Percentiles rank a stretch among this genome's conserved stretches.
phyloP scores from a whole-genome alignment of 2,329 filamentous ascomycete genomes.

The Talaromyces sp. region DNA sequence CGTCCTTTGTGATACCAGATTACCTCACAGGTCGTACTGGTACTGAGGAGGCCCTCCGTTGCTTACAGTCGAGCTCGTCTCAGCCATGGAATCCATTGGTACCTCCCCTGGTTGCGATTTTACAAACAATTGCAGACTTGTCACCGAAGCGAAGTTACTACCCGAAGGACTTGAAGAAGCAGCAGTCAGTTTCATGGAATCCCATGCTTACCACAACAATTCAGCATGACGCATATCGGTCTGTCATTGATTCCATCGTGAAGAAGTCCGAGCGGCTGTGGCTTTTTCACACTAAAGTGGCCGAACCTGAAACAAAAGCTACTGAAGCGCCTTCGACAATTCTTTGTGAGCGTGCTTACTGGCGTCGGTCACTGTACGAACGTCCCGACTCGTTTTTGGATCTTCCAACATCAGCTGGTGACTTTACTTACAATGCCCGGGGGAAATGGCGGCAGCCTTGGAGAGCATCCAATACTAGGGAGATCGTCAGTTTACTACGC shows the following conservation, averaged over 20 bases:
- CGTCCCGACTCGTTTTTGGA: conserved; percentile 13
- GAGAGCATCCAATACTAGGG: neutral
- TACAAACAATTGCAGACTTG: conserved; percentile 34
- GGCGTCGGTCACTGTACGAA: conserved; percentile 45
- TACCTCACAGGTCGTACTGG: conserved; percentile 59
- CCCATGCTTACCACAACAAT: conserved; percentile 37
- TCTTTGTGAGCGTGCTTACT: conserved; percentile 21
- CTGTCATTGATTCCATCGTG: conserved; percentile 30
- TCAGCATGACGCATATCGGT: conserved; percentile 40
- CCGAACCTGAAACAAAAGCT: neutral
- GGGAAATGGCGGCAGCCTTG: neutral
- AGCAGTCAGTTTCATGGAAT: conserved; percentile 50
- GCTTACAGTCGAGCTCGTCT: conserved; percentile 51
- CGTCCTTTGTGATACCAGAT: conserved; percentile 59
- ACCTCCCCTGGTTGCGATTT: conserved; percentile 6
- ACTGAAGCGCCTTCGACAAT: neutral
- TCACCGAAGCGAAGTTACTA: conserved; percentile 47
- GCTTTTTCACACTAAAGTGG: neutral
- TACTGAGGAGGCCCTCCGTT: conserved; percentile 57
- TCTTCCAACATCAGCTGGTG: neutral
- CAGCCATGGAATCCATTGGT: conserved; percentile 50
- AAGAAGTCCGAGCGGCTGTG: neutral
- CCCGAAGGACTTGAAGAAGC: conserved; percentile 39
- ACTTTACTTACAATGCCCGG: neutral
- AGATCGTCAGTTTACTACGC: conserved; percentile 6